Evolutionary conservation across 2,329 filamentous ascomycete species (phyloP), one percentile per base, ranked within the genome.

Genomic region (Setomelanomma holmii): DNA sequence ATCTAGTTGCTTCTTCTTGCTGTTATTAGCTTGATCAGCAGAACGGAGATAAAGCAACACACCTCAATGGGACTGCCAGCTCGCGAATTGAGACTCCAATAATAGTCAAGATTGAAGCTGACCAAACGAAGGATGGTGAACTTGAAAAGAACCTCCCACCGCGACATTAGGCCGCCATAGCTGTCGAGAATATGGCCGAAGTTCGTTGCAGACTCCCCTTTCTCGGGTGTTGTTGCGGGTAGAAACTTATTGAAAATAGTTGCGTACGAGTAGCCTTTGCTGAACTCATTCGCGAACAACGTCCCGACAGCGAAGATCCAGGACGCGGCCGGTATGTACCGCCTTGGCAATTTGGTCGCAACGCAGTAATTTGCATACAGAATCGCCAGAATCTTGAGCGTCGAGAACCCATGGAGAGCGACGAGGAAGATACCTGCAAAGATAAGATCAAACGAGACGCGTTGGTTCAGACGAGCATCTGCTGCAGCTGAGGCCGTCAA

Each of bases 141-240:
- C 69, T 99, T 99, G 82, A 99, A 99, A 4, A 97, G 82, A n/a
- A 99, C 87, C 73, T 98, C 91, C 95, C 95, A 99, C 53, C 93
- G 85, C 0, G 88, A 82, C 71, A 96, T 87, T n/a, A 99, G 78
- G 0, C 95, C 95, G 6, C 91, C 87, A 60, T 89, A 88, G 45
- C 82, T 81, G 75, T 99, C 95, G 14, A 98, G 78, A 79, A 85
- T 89, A 38, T 80, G 78, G 6, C 87, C 92, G 80, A 88, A 88
- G 17, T 80, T 78, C 27, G 84, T 78, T 34, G 87, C 69, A 2
- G 72, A 52, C 6, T 79, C 38, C 5, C 59, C 76, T 16, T 78
- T 76, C 8, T 79, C 72, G 1, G 78, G 75, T 0, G 74, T 61
- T 19, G 74, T 64, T 4, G 76, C 72, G 10, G 76, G 74, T 6